Percentiles rank a stretch among this genome's conserved stretches.
These are phyloP conservation scores for Mycena olivaceomarginata DNA, from an alignment of 768 basidiomycete species.

Conservation along the genomic window DNA sequence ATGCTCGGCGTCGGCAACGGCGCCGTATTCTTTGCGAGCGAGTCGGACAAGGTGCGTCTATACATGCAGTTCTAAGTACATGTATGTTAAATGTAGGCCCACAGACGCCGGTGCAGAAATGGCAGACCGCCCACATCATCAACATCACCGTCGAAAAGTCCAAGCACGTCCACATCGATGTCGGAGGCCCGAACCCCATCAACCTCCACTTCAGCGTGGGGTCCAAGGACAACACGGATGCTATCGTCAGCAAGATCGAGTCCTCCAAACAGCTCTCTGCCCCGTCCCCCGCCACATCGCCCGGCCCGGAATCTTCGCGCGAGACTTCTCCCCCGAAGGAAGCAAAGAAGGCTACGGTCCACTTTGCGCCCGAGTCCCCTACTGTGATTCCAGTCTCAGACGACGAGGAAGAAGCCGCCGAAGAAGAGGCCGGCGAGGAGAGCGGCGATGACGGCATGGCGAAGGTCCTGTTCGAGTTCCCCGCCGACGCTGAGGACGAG, in stretches of 20 bases:
- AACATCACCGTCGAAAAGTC: conserved; percentile 85
- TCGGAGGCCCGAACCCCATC: conserved; percentile 77
- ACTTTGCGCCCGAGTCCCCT: conserved; percentile 83
- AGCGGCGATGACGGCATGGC: conserved; percentile 62
- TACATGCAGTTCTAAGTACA: background rate
- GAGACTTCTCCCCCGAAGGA: conserved; percentile 48
- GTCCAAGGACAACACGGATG: conserved; percentile 89
- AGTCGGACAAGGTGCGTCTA: conserved; percentile 92
- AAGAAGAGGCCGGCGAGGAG: conserved; percentile 53
- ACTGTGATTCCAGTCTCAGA: conserved; percentile 80
- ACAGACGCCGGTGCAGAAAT: conserved; percentile 97
- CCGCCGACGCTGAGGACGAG: conserved; percentile 93
- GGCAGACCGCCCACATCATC: conserved; percentile 84
- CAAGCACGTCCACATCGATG: conserved; percentile 89
- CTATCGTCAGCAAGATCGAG: conserved; percentile 88
- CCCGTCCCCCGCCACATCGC: conserved; percentile 44
- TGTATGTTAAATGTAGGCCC: background rate
- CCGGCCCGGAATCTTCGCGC: conserved; percentile 42
- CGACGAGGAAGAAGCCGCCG: conserved; percentile 56
- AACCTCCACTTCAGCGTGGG: conserved; percentile 91
- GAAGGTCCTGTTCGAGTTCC: conserved; percentile 91
- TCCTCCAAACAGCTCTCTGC: conserved; percentile 78
- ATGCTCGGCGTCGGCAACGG: conserved; percentile 97
- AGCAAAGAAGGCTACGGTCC: conserved; percentile 77
- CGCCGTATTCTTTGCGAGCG: conserved; percentile 96